Conservation (phyloP, 2,329 filamentous ascomycete species). For the Gyromitra esculenta region DNA sequence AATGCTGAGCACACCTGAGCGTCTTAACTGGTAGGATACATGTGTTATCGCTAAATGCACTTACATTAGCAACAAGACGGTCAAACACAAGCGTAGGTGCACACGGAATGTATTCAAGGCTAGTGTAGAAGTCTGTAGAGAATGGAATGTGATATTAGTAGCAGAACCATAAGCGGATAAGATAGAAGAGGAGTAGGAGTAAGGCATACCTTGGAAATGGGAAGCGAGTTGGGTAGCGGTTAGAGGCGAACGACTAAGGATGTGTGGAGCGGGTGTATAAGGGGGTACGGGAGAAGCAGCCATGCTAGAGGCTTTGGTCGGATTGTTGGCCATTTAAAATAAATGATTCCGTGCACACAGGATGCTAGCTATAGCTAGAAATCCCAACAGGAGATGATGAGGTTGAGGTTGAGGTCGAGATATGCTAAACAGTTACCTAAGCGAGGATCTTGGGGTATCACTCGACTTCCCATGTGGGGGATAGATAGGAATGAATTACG, state of each 20-base stretch:
- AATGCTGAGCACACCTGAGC: neutral
- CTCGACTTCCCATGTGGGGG: neutral
- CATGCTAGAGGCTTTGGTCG: neutral
- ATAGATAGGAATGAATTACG: neutral
- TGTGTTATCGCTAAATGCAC: too few species aligned
- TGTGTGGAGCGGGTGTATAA: conserved; percentile 22
- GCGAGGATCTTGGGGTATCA: neutral
- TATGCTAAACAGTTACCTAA: neutral
- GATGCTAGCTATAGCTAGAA: too few species aligned
- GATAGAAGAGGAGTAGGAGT: neutral
- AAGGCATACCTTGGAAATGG: conserved; percentile 3
- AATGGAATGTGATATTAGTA: neutral
- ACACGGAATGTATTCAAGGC: neutral
- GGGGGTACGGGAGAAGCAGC: neutral
- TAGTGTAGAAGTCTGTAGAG: conserved; percentile 13
- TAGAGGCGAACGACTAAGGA: conserved; percentile 3
- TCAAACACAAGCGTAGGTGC: conserved; percentile 20
- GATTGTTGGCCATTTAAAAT: neutral
- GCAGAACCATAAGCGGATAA: neutral
- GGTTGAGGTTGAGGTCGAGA: neutral
- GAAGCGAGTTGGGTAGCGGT: conserved; percentile 3
- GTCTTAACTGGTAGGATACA: neutral
- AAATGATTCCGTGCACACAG: neutral
- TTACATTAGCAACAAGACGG: conserved; percentile 12
- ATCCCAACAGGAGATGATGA: neutral